phyloP scores from a whole-genome alignment of 2,329 filamentous ascomycete genomes.

The Herpotrichia juniperi region DNA sequence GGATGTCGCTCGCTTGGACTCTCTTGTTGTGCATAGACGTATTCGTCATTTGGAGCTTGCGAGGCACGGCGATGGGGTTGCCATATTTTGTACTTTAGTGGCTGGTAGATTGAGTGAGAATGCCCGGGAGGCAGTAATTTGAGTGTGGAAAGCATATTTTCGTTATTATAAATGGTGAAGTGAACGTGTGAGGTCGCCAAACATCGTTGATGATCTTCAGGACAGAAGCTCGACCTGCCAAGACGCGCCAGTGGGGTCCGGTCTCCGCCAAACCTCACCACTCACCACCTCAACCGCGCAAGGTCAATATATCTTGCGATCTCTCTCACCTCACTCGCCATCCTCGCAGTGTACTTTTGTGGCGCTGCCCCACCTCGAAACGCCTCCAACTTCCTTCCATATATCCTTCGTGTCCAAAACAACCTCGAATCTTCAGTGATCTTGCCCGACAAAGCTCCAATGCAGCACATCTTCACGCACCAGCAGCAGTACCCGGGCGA shows the following conservation, averaged over 20 bases:
- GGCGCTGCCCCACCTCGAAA: background rate
- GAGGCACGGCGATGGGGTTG: background rate
- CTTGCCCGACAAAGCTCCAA: conserved; percentile 47
- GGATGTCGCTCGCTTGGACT: conserved; percentile 1
- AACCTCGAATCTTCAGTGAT: conserved; percentile 18
- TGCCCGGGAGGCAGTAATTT: conserved; percentile 1
- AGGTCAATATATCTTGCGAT: background rate
- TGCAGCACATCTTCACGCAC: conserved; percentile 67
- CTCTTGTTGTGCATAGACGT: background rate
- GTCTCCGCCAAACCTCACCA: conserved; percentile 1
- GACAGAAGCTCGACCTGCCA: background rate
- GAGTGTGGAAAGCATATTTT: background rate
- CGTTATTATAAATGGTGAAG: background rate
- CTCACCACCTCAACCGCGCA: background rate
- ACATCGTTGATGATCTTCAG: too few species aligned
- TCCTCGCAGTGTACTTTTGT: conserved; percentile 10
- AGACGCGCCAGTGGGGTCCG: conserved; percentile 1
- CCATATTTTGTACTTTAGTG: conserved; percentile 7
- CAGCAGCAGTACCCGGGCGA: conserved; percentile 63
- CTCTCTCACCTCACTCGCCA: conserved; percentile 8
- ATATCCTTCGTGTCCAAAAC: background rate
- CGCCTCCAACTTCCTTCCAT: background rate
- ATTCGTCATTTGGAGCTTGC: background rate
- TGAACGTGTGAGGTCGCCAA: background rate
- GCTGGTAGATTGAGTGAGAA: conserved; percentile 3